Base-by-base conservation (phyloP, 2,329 filamentous ascomycete species). In the Ophiostoma ips region DNA sequence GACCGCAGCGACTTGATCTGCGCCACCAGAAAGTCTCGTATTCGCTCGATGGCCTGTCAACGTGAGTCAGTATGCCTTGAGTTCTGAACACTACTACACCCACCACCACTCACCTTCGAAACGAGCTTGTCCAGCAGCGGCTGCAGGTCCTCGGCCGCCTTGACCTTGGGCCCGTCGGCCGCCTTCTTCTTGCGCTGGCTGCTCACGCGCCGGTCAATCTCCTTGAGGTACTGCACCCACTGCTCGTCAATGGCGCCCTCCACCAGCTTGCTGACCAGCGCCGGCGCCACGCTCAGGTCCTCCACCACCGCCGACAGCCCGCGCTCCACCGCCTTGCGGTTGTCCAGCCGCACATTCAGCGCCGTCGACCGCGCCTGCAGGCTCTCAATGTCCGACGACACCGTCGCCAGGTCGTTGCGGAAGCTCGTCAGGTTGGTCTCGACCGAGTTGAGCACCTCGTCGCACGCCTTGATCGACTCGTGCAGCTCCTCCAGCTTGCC, bases 1-100 rank as follows among this genome's bases (percentile, higher is more conserved):
- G 90, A 95, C 51, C 92, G 80, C 48, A 98, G 71, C 5, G 89
- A 87, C 65, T 95, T 95, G 63, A 98, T 92, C 63, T 96, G 90
- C 15, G 86, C 78, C 12, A 98, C 92, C 35, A 98, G 74, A 61
- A 94, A 94, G 64, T 98, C 92, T 52, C 94, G 78, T 63, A 96
- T 94, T 51, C 92, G 80, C 66, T 95, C 88, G 28, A 94, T 73
- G n/a, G 89, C 90, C 80, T 84, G 45, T 37, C 13, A 33, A 13
- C 31, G 31, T 28, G 18, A 28, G 40, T n/a, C 13, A 19, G 38
- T 4, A 21, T 19, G 84, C 83, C 70, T 92, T 94, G 50, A 84
- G 77, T n/a, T n/a, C n/a, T 28, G 5, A 28, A 28, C 4, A 28
- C 24, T 28, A n/a, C n/a, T n/a, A n/a, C 24, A 28, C 4, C 24